A percentile compares a stretch with the other conserved stretches of the same genome.
Conservation (phyloP, 1,139 yeast species). For the Suhomyces anneliseae region DNA sequence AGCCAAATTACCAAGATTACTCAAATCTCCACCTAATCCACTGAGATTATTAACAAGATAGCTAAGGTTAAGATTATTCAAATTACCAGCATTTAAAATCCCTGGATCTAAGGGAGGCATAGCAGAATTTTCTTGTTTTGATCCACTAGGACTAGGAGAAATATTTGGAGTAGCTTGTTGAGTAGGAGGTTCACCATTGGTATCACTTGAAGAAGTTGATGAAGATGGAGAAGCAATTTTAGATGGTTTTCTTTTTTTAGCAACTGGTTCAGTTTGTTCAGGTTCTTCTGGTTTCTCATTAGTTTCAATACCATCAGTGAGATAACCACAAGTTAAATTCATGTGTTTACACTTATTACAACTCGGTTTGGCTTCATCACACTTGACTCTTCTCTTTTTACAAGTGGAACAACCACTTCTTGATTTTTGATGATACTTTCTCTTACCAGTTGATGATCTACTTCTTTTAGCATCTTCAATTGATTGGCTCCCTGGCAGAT, state of each 20-base stretch:
- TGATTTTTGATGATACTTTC: conserved; percentile 84
- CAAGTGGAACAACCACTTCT: conserved; percentile 88
- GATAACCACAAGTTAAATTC: conserved; percentile 72
- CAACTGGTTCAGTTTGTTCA: conserved; percentile 1
- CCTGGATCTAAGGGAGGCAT: conserved; percentile 3
- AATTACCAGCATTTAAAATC: conserved; percentile 44
- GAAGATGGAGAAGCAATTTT: conserved; percentile 5
- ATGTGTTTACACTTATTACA: conserved; percentile 79
- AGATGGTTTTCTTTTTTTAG: conserved; percentile 10
- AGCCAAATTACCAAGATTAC: conserved; percentile 41
- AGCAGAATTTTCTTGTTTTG: conserved; percentile 1
- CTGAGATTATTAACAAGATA: conserved; percentile 46
- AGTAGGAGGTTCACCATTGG: conserved; percentile 5
- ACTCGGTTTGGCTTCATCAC: conserved; percentile 82
- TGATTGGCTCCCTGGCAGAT: background rate
- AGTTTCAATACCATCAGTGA: conserved; percentile 21
- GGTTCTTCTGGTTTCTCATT: conserved; percentile 7
- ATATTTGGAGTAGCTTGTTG: conserved; percentile 17
- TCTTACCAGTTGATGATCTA: conserved; percentile 42
- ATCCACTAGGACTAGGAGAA: conserved; percentile 14
- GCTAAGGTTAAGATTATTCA: conserved; percentile 45
- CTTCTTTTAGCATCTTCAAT: conserved; percentile 5
- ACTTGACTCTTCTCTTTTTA: conserved; percentile 83
- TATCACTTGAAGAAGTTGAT: conserved; percentile 5
- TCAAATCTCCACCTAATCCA: conserved; percentile 35